Percentiles rank a stretch among this genome's conserved stretches.
Conservation (phyloP, 2,329 filamentous ascomycete genomes). For the Chrysosporium keratinophilum region DNA sequence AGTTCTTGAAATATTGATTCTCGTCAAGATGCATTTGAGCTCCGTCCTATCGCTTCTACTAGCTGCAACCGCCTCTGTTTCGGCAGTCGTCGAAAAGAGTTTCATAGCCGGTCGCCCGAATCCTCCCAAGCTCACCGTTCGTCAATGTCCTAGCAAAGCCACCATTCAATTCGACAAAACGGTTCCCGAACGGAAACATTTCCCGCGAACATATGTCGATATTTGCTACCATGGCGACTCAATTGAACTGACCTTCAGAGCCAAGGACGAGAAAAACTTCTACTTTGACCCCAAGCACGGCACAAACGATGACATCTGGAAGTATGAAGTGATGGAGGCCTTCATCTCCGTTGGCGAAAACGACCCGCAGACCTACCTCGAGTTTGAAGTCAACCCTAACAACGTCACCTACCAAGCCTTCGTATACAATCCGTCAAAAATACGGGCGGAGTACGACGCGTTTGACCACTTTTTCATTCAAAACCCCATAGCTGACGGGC, state of each 20-base stretch:
- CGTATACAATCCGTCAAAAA: constrained; percentile 43
- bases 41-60: constrained; percentile 8
- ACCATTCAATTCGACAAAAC: constrained; percentile 25
- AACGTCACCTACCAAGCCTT: constrained; percentile 45
- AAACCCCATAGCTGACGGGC: constrained; percentile 35
- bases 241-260: constrained; percentile 38
- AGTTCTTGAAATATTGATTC: background rate
- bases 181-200: constrained; percentile 34
- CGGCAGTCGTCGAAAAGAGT: background rate
- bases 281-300: constrained; percentile 33
- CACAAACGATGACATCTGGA: constrained; percentile 41
- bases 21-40: constrained; percentile 13
- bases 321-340: constrained; percentile 44
- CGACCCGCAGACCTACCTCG: constrained; percentile 42
- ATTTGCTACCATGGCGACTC: constrained; percentile 39
- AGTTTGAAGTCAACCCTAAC: constrained; percentile 44
- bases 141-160: constrained; percentile 10
- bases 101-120: background rate
- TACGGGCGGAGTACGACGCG: constrained; percentile 32
- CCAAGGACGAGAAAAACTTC: constrained; percentile 39
- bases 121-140: constrained; percentile 9
- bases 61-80: constrained; percentile 2
- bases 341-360: constrained; percentile 40
- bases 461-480: constrained; percentile 39
- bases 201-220: constrained; percentile 39